Percentiles rank a stretch among this genome's conserved stretches.
phyloP scores from a whole-genome alignment of 306 rosid genomes.

The Lathyrus aphaca region DNA sequence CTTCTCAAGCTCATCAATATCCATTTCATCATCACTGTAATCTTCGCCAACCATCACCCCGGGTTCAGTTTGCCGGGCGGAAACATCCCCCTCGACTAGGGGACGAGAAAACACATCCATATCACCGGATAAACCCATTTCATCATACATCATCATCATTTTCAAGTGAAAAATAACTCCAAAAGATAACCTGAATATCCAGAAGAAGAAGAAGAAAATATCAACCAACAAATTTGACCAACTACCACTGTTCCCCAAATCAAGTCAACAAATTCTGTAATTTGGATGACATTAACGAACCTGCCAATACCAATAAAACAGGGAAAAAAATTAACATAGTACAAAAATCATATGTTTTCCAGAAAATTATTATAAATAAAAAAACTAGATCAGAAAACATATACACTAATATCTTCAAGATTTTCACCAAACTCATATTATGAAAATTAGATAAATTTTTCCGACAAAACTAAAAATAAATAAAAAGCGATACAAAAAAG shows the following conservation, averaged over 20 bases:
- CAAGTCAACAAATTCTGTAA: conserved; percentile 16
- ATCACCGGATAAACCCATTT: conserved; percentile 61
- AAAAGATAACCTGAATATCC: conserved; percentile 8
- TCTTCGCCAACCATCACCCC: conserved; percentile 66
- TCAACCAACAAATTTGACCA: not conserved
- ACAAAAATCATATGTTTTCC: conserved; percentile 1
- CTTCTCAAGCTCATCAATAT: conserved; percentile 70
- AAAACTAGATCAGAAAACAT: conserved; percentile 18
- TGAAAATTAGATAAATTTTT: not conserved
- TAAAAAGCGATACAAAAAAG: not conserved
- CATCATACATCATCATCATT: conserved; percentile 67
- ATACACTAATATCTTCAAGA: not conserved
- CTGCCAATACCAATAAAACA: conserved; percentile 38
- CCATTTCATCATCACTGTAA: conserved; percentile 69
- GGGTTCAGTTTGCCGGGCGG: conserved; percentile 50
- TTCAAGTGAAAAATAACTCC: conserved; percentile 4
- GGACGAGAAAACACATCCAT: conserved; percentile 57
- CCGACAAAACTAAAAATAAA: not conserved
- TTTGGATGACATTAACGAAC: conserved; percentile 16
- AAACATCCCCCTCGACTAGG: conserved; percentile 50
- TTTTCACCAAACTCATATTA: not conserved
- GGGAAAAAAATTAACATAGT: conserved; percentile 7
- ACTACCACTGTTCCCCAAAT: conserved; percentile 28
- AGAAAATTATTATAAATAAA: not conserved
- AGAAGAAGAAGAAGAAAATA: not conserved